Evolutionary conservation across 176 grass and related monocot species (phyloP).

Genomic region (Luzula sylvatica): DNA sequence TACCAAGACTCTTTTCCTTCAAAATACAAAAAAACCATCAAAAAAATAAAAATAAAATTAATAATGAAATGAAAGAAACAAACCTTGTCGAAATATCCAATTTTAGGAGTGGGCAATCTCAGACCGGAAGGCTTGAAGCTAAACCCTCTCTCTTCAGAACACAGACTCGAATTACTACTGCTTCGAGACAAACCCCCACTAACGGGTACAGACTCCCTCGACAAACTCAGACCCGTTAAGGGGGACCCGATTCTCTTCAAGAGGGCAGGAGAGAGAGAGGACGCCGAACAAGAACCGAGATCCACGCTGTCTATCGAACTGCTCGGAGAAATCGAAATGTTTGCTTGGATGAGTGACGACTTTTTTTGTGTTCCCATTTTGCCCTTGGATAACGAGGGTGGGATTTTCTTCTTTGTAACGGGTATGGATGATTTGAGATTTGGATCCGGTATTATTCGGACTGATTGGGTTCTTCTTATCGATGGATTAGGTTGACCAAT

Average conservation of each 20-base stretch:
- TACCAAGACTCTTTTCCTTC: too few species aligned
- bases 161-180: conserved; percentile 25
- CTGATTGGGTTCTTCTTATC: conserved; percentile 9
- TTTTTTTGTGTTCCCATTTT: conserved; percentile 5
- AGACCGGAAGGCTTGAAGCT: conserved; percentile 69
- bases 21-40: too few species aligned
- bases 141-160: conserved; percentile 30
- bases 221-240: conserved; percentile 10
- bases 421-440: conserved; percentile 25
- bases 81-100: conserved; percentile 87
- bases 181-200: conserved; percentile 17
- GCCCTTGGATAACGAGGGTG: conserved; percentile 34
- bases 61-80: conserved; percentile 25
- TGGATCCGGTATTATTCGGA: conserved; percentile 11
- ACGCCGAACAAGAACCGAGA: too few species aligned
- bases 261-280: too few species aligned
- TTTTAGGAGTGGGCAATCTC: conserved; percentile 54
- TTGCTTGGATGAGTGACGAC: conserved; percentile 9
- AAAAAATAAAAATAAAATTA: not conserved
- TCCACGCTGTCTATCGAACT: conserved; percentile 77
- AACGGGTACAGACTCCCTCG: conserved; percentile 2
- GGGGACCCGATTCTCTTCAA: conserved; percentile 16
- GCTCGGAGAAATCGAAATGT: conserved; percentile 45
- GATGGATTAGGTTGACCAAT: conserved; percentile 12
- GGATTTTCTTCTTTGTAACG: conserved; percentile 29